Percentiles rank a stretch among this genome's conserved stretches.
Conservation (phyloP, 768 basidiomycete genomes). For the Hydnomerulius pinastri region DNA sequence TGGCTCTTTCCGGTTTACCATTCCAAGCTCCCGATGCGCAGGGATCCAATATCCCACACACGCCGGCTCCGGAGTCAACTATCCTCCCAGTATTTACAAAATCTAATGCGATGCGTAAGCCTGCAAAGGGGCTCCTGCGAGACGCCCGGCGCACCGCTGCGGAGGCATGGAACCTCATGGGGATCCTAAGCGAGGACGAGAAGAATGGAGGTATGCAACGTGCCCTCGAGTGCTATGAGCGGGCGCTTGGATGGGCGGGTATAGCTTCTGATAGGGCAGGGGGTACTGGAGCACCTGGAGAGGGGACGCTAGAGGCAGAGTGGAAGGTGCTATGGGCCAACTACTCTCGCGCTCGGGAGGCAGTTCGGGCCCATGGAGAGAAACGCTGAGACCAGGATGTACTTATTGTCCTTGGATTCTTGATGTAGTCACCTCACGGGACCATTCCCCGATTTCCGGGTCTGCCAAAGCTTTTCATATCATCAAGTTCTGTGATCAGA, state of each 20-base stretch:
- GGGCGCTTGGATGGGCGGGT: conserved; percentile 71
- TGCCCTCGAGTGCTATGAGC: conserved; percentile 66
- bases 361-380: conserved; percentile 12
- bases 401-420: neutral
- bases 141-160: conserved; percentile 72
- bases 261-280: conserved; percentile 37
- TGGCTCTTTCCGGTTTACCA: conserved; percentile 49
- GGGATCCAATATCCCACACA: conserved; percentile 34
- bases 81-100: conserved; percentile 47
- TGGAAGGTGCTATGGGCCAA: conserved; percentile 64
- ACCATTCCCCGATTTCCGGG: neutral
- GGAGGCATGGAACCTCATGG: conserved; percentile 75
- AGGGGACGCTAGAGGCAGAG: conserved; percentile 57
- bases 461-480: neutral
- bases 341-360: conserved; percentile 50
- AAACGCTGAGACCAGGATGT: neutral
- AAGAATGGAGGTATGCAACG: conserved; percentile 30
- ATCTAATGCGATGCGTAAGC: conserved; percentile 52
- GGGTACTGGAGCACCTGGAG: conserved; percentile 45
- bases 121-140: conserved; percentile 59
- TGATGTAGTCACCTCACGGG: neutral
- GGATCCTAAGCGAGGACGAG: conserved; percentile 57
- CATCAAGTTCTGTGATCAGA: neutral
- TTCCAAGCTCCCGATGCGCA: conserved; percentile 36
- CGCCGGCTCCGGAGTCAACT: conserved; percentile 39